A percentile compares a stretch with the other conserved stretches of the same genome.
Evolutionary conservation across 768 basidiomycete genomes (phyloP).

Genomic region (Rhizopogon roseolus): DNA sequence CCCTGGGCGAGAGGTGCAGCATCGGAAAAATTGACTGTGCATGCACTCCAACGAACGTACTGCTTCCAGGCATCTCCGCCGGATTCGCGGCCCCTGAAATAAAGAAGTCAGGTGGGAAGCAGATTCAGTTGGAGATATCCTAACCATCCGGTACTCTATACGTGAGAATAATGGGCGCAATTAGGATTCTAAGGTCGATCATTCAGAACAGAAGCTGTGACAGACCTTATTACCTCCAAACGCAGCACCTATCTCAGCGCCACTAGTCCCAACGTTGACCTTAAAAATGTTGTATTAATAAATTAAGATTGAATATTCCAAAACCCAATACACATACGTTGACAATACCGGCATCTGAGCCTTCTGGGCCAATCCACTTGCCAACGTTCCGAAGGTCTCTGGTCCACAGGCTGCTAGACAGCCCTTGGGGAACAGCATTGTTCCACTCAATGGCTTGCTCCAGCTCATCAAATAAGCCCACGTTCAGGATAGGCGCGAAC

Average conservation of each 20-base stretch:
- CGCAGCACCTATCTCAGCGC: constrained; percentile 77
- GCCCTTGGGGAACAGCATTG: constrained; percentile 86
- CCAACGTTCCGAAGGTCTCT: constrained; percentile 78
- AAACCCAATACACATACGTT: constrained; percentile 51
- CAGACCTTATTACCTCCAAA: constrained; percentile 92
- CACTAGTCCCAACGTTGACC: constrained; percentile 66
- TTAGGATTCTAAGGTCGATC: constrained; percentile 12
- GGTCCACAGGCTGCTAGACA: constrained; percentile 91
- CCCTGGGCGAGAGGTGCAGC: constrained; percentile 90
- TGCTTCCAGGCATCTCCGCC: constrained; percentile 99
- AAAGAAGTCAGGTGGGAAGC: constrained; percentile 14
- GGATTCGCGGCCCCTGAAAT: constrained; percentile 83
- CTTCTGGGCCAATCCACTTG: constrained; percentile 87
- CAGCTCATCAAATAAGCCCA: constrained; percentile 79
- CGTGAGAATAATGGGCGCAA: constrained; percentile 9
- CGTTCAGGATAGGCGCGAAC: constrained; percentile 88
- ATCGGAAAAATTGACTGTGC: constrained; percentile 91
- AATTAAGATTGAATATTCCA: background rate
- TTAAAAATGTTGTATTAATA: constrained; percentile 15
- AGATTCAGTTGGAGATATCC: constrained; percentile 18
- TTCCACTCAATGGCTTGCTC: constrained; percentile 89
- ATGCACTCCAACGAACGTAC: constrained; percentile 88
- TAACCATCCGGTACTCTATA: constrained; percentile 79
- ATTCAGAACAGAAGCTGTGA: constrained; percentile 9
- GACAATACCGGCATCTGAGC: constrained; percentile 89